These are phyloP conservation scores for Glarea lozoyensis DNA, from an alignment of 495 filamentous ascomycete genomes.

Conservation along the genomic window DNA sequence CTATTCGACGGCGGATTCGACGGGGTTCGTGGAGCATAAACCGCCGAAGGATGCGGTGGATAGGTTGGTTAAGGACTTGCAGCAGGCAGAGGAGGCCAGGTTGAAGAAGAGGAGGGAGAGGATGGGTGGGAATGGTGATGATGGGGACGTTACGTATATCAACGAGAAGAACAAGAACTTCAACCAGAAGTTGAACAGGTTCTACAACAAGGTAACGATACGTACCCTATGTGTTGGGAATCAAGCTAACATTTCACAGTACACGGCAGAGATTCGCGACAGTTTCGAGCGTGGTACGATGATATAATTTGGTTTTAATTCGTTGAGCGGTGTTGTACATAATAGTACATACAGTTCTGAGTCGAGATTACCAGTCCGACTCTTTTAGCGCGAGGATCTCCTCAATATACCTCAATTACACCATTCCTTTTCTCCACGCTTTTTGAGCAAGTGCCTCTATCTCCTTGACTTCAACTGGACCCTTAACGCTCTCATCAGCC, in stretches of 20 bases:
- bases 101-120: conserved; percentile 78
- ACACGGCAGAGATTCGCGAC: conserved; percentile 93
- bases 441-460: conserved; percentile 67
- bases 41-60: conserved; percentile 89
- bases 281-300: conserved; percentile 96
- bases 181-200: conserved; percentile 90
- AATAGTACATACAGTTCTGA: conserved; percentile 13
- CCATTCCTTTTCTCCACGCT: conserved; percentile 74
- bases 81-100: conserved; percentile 78
- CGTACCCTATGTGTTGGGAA: background rate
- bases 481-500: conserved; percentile 56
- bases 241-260: conserved; percentile 43
- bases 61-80: conserved; percentile 73
- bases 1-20: conserved; percentile 77
- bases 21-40: conserved; percentile 73
- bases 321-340: conserved; percentile 5
- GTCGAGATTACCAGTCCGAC: conserved; percentile 15
- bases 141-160: conserved; percentile 93
- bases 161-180: conserved; percentile 99
- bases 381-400: too few relatives aligned
- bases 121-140: conserved; percentile 61
- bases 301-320: conserved; percentile 38
- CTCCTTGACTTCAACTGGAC: conserved; percentile 56
- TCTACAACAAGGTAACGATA: conserved; percentile 79
- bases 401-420: too few relatives aligned